Base-by-base conservation (phyloP, 768 basidiomycete genomes). In the Pleurotus tuoliensis region DNA sequence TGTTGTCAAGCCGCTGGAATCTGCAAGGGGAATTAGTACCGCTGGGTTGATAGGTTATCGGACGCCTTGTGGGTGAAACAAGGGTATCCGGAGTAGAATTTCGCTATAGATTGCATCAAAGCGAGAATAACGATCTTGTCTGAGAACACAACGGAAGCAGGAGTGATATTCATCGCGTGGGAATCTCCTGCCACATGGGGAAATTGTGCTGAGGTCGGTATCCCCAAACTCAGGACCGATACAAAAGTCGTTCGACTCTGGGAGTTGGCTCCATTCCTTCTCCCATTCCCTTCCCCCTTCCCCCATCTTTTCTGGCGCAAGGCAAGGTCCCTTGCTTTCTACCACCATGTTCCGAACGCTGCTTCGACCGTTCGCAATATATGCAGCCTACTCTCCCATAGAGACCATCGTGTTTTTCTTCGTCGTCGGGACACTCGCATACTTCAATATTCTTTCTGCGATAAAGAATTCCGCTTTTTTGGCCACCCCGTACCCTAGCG, bases 341-440 rank as follows among this genome's bases (percentile, higher is more conserved):
- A 18, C 51, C 22, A 53, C 34, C 37, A 53, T 53, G 51, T 53
- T 53, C 41, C 51, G 51, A 39, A 53, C 51, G 9, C 51, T 53
- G 20, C 37, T 53, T 39, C 51, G 51, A 22, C 86, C 88, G 1
- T 76, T 92, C 61, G 88, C 88, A 4, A 79, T 79, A 12, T 86
- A 87, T 60, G 85, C 88, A 1, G 87, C 87, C 13, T 84, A 84
- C 68, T 85, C 78, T 4, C 90, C 90, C 48, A 90, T 92, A 60
- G 95, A 98, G 66, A 89, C 90, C 6, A 93, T 97, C 61, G 94
- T 97, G 56, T 83, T 86, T 69, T 89, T 92, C 76, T 92, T 87
- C 69, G 84, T 94, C 65, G 69, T 95, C 58, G 89, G 90, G 18
- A 98, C 97, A 0, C 82, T 98, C 51, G 90, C 92, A 47, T 98